Percentiles rank a stretch among this genome's conserved stretches.
These are phyloP conservation scores for Exophiala alcalophila DNA, from an alignment of 2,329 filamentous ascomycete genomes.

Conservation along the genomic window DNA sequence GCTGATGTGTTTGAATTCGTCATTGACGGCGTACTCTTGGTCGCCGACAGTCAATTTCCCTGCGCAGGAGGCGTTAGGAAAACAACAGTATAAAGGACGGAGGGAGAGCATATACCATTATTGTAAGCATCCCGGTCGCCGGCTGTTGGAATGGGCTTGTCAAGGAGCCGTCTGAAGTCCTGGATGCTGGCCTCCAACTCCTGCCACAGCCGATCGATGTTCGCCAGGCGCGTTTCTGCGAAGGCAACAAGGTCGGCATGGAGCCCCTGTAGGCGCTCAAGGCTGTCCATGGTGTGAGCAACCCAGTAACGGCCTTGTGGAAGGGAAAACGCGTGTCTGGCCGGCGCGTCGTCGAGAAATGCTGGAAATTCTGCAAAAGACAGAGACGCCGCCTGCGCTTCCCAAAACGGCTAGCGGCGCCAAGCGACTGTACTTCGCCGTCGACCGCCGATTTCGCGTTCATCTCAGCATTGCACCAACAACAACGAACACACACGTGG, in stretches of 20 bases:
- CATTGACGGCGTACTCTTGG: slow-evolving; percentile 75
- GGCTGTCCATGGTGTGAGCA: slow-evolving; percentile 69
- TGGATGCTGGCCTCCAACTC: slow-evolving; percentile 65
- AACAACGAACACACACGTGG: too few species aligned
- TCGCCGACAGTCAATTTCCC: slow-evolving; percentile 73
- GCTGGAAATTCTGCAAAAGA: too few species aligned
- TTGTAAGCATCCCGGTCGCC: slow-evolving; percentile 36
- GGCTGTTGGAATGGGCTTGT: slow-evolving; percentile 71
- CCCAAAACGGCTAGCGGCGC: slow-evolving; percentile 8
- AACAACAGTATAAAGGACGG: slow-evolving; percentile 7
- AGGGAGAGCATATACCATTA: slow-evolving; percentile 20
- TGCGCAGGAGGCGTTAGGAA: slow-evolving; percentile 39
- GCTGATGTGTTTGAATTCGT: slow-evolving; percentile 79
- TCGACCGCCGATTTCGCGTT: too few species aligned
- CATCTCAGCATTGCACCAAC: too few species aligned
- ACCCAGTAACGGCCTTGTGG: slow-evolving; percentile 37
- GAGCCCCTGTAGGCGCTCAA: slow-evolving; percentile 77
- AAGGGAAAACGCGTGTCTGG: slow-evolving; percentile 8
- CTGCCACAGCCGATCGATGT: slow-evolving; percentile 64
- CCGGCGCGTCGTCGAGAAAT: too few species aligned
- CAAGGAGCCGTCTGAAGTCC: slow-evolving; percentile 68
- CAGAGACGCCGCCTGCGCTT: too few species aligned
- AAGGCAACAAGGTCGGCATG: slow-evolving; percentile 80
- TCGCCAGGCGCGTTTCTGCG: slow-evolving; percentile 66
- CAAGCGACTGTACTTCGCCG: too few species aligned